A percentile compares a stretch with the other conserved stretches of the same genome.
Evolutionary conservation across 2,329 filamentous ascomycete species (phyloP).

Genomic region (Aspergillus thermomutatus): DNA sequence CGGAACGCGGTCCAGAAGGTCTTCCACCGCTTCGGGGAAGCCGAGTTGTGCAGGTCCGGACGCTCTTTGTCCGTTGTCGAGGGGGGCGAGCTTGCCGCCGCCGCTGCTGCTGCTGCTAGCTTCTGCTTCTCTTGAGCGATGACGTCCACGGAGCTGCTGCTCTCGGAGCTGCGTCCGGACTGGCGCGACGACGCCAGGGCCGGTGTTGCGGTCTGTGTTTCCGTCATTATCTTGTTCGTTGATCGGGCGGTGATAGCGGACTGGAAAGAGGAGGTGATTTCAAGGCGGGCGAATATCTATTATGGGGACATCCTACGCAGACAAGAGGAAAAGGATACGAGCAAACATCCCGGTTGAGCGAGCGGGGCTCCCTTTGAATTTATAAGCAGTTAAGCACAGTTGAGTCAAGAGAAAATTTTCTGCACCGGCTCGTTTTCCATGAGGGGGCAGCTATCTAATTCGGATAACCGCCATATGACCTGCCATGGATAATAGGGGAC

Average conservation of each 20-base stretch:
- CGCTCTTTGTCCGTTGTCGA: constrained; percentile 2
- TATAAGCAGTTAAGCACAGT: neutral
- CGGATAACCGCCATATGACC: constrained; percentile 19
- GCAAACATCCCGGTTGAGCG: neutral
- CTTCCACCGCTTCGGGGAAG: constrained; percentile 48
- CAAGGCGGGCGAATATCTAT: neutral
- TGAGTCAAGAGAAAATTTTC: neutral
- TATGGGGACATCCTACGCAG: neutral
- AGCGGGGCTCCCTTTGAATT: neutral
- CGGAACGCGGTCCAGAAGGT: constrained; percentile 51
- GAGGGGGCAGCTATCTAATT: neutral
- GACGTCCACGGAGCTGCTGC: constrained; percentile 23
- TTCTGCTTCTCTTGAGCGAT: constrained; percentile 24
- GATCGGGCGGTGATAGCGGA: neutral
- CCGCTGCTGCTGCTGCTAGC: constrained; percentile 22
- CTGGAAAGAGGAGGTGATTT: neutral
- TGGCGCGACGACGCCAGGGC: constrained; percentile 18
- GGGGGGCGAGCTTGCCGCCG: constrained; percentile 4
- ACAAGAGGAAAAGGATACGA: neutral
- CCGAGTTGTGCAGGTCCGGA: constrained; percentile 42
- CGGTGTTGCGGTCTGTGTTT: constrained; percentile 10
- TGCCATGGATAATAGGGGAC: constrained; percentile 9
- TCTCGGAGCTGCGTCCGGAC: constrained; percentile 26
- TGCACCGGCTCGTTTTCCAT: constrained; percentile 1
- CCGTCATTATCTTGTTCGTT: constrained; percentile 9